Evolutionary conservation across 2,329 filamentous ascomycete genomes (phyloP).

Genomic region (Verticillium albo-atrum): DNA sequence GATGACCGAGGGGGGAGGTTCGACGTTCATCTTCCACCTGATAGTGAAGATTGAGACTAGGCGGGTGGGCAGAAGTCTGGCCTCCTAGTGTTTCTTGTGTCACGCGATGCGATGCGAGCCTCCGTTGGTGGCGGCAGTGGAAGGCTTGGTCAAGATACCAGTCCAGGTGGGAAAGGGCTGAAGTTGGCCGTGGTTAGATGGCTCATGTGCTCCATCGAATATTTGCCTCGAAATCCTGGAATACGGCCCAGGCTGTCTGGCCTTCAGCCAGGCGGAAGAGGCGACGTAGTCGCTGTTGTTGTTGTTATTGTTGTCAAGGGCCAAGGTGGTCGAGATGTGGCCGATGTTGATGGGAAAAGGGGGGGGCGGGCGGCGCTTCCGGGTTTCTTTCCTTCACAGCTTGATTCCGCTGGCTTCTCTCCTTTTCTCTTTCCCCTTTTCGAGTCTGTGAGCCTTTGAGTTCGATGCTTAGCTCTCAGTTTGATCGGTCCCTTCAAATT

Average conservation of each 20-base stretch:
- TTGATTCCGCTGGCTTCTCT: background rate
- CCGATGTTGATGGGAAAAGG: background rate
- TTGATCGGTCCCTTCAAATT: background rate
- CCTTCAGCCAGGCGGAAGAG: background rate
- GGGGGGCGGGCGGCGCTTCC: background rate
- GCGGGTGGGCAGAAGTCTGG: background rate
- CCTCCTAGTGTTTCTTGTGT: background rate
- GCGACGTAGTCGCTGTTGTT: background rate
- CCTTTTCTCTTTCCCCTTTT: background rate
- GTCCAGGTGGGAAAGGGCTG: background rate
- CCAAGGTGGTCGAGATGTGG: background rate
- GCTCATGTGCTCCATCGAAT: slow-evolving; percentile 2
- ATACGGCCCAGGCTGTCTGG: background rate
- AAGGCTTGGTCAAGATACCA: background rate
- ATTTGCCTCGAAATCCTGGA: background rate
- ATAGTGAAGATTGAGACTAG: slow-evolving; percentile 4
- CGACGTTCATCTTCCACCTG: slow-evolving; percentile 12
- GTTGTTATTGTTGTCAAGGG: background rate
- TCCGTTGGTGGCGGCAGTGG: background rate
- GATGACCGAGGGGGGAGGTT: slow-evolving; percentile 7
- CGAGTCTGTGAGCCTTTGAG: no score
- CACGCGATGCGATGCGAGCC: background rate
- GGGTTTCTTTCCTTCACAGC: background rate
- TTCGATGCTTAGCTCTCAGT: no score
- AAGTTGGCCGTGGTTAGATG: background rate